A percentile compares a stretch with the other conserved stretches of the same genome.
Evolutionary conservation across 768 basidiomycete species (phyloP).

Genomic region (Tulasnella sp.): DNA sequence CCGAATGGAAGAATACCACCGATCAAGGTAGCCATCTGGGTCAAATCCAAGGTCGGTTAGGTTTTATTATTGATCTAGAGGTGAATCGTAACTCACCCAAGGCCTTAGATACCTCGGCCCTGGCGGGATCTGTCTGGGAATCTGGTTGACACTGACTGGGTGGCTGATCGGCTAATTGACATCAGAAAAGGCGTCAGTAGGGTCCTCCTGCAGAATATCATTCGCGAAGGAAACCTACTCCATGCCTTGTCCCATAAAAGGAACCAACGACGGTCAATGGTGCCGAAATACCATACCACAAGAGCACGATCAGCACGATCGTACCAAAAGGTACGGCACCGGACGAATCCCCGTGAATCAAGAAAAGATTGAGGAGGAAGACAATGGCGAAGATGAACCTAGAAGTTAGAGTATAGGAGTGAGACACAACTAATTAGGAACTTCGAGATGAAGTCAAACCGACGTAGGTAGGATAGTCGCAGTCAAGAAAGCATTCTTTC

Average conservation of each 20-base stretch:
- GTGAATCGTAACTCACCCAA: constrained; percentile 41
- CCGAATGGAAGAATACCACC: constrained; percentile 89
- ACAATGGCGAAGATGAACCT: constrained; percentile 76
- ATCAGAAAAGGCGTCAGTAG: neutral
- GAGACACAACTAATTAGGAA: neutral
- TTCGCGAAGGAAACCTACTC: constrained; percentile 38
- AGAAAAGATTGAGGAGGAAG: constrained; percentile 85
- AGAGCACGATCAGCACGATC: constrained; percentile 66
- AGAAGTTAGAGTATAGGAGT: neutral
- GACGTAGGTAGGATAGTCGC: constrained; percentile 83
- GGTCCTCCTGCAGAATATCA: neutral
- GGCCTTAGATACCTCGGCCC: constrained; percentile 71
- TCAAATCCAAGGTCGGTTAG: neutral
- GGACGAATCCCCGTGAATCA: constrained; percentile 73
- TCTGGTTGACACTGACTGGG: constrained; percentile 82
- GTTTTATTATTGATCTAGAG: neutral
- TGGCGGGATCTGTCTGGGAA: constrained; percentile 93
- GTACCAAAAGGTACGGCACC: constrained; percentile 98
- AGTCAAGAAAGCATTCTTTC: constrained; percentile 77
- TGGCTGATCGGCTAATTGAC: constrained; percentile 51
- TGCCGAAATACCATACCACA: constrained; percentile 93
- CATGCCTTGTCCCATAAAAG: constrained; percentile 77
- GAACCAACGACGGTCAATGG: constrained; percentile 80
- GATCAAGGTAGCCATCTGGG: constrained; percentile 54
- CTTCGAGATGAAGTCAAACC: no score